A percentile compares a stretch with the other conserved stretches of the same genome.
phyloP scores from a whole-genome alignment of 2,329 filamentous ascomycete species.

The Clonostachys chloroleuca region DNA sequence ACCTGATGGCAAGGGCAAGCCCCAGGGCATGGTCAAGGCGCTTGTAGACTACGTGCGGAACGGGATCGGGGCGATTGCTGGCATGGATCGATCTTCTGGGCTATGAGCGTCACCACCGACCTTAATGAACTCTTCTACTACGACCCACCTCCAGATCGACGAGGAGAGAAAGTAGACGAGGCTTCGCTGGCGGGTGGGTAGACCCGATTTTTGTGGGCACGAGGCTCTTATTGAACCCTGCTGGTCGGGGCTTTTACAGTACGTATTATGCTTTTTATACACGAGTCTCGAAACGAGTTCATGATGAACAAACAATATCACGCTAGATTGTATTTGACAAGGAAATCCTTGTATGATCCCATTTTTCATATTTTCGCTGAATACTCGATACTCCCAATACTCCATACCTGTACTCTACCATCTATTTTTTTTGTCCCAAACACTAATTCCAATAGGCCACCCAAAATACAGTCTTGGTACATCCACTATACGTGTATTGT shows the following conservation, averaged over 20 bases:
- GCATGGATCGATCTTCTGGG: neutral
- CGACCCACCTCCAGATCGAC: too few relatives aligned
- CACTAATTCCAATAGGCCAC: too few relatives aligned
- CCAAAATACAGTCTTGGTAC: too few relatives aligned
- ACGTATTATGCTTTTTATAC: neutral
- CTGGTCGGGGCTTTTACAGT: too few relatives aligned
- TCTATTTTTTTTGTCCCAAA: too few relatives aligned
- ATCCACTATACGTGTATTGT: too few relatives aligned
- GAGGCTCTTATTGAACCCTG: too few relatives aligned
- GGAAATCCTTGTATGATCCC: slow-evolving; percentile 23
- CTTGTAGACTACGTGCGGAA: slow-evolving; percentile 55
- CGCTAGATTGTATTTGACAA: slow-evolving; percentile 46
- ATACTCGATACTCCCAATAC: neutral
- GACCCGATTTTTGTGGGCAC: too few relatives aligned
- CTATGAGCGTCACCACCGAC: neutral
- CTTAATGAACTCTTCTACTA: too few relatives aligned
- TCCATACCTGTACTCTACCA: too few relatives aligned
- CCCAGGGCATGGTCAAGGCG: slow-evolving; percentile 63
- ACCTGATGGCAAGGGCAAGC: slow-evolving; percentile 40
- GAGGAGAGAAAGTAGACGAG: too few relatives aligned
- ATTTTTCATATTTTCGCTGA: slow-evolving; percentile 25
- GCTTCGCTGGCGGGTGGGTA: too few relatives aligned
- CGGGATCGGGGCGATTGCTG: slow-evolving; percentile 35
- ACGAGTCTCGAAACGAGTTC: neutral
- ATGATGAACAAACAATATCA: slow-evolving; percentile 32